Conservation (phyloP, 2,329 filamentous ascomycete genomes). For the Calonectria pseudoreteaudii region DNA sequence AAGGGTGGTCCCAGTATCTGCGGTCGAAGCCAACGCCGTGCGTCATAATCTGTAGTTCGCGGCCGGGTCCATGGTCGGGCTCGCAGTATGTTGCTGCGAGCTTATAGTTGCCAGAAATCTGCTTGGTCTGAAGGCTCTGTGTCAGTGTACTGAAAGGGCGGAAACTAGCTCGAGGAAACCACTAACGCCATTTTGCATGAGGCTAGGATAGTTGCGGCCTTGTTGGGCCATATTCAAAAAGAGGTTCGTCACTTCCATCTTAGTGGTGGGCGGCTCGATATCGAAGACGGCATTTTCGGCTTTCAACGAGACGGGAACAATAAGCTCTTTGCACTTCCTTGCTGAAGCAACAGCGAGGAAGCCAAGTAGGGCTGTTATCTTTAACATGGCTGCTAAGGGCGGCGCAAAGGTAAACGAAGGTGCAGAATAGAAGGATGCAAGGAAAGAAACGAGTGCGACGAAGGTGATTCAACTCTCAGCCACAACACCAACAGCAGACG, state of each 20-base stretch:
- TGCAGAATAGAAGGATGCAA: not conserved
- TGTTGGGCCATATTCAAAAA: slow-evolving; percentile 61
- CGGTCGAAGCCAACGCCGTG: slow-evolving; percentile 55
- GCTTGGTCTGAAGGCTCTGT: slow-evolving; percentile 56
- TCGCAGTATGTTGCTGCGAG: slow-evolving; percentile 72
- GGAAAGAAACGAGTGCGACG: slow-evolving; percentile 11
- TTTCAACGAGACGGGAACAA: slow-evolving; percentile 66
- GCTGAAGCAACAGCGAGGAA: slow-evolving; percentile 46
- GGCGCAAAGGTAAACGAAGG: not conserved
- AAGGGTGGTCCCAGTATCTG: slow-evolving; percentile 72
- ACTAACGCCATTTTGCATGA: slow-evolving; percentile 58
- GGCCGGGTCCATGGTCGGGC: slow-evolving; percentile 58
- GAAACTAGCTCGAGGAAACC: not conserved
- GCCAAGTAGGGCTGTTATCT: slow-evolving; percentile 35
- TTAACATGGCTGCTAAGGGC: slow-evolving; percentile 34
- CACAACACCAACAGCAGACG: slow-evolving; percentile 7
- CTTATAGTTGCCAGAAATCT: slow-evolving; percentile 64
- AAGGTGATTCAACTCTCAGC: slow-evolving; percentile 17
- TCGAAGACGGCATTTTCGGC: slow-evolving; percentile 67
- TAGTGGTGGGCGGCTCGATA: slow-evolving; percentile 58
- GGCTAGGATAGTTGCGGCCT: slow-evolving; percentile 61
- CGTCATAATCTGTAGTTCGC: slow-evolving; percentile 54
- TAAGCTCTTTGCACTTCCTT: slow-evolving; percentile 60
- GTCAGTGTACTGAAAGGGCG: not conserved
- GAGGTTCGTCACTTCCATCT: slow-evolving; percentile 70